Base-by-base conservation (phyloP, 495 filamentous ascomycete genomes). In the Haplographium delicatum region DNA sequence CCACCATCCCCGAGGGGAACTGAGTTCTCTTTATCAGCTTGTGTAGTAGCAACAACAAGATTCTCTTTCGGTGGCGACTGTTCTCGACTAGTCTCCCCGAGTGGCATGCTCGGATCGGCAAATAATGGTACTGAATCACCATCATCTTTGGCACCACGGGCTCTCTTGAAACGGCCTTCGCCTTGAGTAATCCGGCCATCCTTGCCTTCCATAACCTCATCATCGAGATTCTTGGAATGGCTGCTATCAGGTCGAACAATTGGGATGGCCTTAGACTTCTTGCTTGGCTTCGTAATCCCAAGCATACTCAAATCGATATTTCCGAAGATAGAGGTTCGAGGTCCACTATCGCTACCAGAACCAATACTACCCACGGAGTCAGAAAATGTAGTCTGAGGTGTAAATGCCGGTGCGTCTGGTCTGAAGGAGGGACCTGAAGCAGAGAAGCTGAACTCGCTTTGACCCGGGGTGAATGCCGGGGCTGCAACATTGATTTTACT, bases 391-490 rank as follows among this genome's bases (percentile, higher is more conserved):
- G 68, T 62, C 16, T 72, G 70, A 1, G 89, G 89, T 28, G 82
- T 86, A 66, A 96, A 96, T 5, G 76, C 73, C 30, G 89, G 87
- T 7, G 86, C 90, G 63, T 85, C 83, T 0, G 89, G 85, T 47
- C 88, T 86, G 72, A 96, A 89, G 2, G 80, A 78, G 28, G 84
- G 76, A 1, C 78, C 75, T 44, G 68, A 73, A 5, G 82, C 69
- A 11, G 82, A 85, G 66, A 90, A 91, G 64, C 76, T 85, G 71
- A 94, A 91, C 41, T 84, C 78, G 57, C 76, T 76, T 24, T 68
- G 72, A 18, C 72, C 74, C 4, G 91, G 88, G 3, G 78, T 83
- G 60, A 95, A 94, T 11, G 73, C 69, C 3, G 86, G 78, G 10
- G 86, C 84, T 42, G 78, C 62, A 38, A 81, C 81, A 62, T 89